These are phyloP conservation scores for Coleophoma eucalyptorum DNA, from an alignment of 2,329 filamentous ascomycete genomes.

Conservation along the genomic window DNA sequence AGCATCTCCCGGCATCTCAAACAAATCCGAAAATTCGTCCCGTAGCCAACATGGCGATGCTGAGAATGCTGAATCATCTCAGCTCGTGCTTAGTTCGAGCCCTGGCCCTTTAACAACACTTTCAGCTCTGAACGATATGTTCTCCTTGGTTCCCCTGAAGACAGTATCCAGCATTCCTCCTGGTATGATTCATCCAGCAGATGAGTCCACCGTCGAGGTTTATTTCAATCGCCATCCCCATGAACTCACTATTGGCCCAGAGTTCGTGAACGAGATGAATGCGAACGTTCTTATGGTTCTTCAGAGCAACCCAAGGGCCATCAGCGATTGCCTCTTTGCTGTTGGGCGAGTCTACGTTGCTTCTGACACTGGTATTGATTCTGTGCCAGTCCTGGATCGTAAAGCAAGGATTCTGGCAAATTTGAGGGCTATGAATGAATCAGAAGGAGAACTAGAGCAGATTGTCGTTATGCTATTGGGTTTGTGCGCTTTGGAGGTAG, in stretches of 20 bases:
- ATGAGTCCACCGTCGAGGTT: slow-evolving; percentile 23
- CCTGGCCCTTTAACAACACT: not conserved
- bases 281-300: slow-evolving; percentile 24
- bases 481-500: slow-evolving; percentile 26
- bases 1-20: no score
- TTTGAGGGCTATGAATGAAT: slow-evolving; percentile 18
- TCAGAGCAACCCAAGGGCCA: slow-evolving; percentile 22
- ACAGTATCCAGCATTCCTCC: slow-evolving; percentile 18
- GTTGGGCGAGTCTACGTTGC: slow-evolving; percentile 26
- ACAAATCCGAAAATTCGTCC: not conserved
- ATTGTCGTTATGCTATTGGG: slow-evolving; percentile 24
- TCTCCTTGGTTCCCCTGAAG: not conserved
- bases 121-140: slow-evolving; percentile 1
- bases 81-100: not conserved
- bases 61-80: not conserved
- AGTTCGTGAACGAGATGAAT: slow-evolving; percentile 30
- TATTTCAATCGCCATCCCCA: slow-evolving; percentile 27
- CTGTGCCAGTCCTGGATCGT: slow-evolving; percentile 21
- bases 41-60: not conserved
- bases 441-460: slow-evolving; percentile 21
- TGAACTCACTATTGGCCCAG: slow-evolving; percentile 25
- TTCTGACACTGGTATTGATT: slow-evolving; percentile 6
- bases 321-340: slow-evolving; percentile 25
- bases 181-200: slow-evolving; percentile 19
- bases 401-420: slow-evolving; percentile 25